Percentiles rank a stretch among this genome's conserved stretches.
These are phyloP conservation scores for Daedaleopsis sinensis DNA, from an alignment of 768 basidiomycete species.

Conservation along the genomic window DNA sequence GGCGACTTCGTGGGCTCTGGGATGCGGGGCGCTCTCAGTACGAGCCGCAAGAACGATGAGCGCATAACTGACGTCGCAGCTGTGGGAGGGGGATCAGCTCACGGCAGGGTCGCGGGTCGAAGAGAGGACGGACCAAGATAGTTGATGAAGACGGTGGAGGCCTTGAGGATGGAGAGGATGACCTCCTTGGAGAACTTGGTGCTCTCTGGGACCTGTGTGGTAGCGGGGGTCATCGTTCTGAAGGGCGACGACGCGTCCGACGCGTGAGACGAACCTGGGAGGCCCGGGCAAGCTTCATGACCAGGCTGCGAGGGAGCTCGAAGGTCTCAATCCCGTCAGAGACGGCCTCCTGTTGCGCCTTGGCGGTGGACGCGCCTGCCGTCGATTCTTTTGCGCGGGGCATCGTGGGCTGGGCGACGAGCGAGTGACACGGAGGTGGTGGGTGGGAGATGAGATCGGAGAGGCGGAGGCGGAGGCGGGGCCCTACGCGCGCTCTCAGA, in stretches of 20 bases:
- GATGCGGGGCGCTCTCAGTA: not conserved
- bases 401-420: constrained; percentile 42
- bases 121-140: constrained; percentile 71
- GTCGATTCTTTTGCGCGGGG: constrained; percentile 64
- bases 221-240: not conserved
- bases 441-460: not conserved
- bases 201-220: constrained; percentile 75
- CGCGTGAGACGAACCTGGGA: constrained; percentile 59
- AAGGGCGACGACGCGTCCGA: not conserved
- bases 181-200: constrained; percentile 91
- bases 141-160: constrained; percentile 94
- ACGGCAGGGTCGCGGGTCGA: not conserved
- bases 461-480: not conserved
- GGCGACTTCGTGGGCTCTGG: constrained; percentile 87
- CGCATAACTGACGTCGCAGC: constrained; percentile 46
- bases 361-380: constrained; percentile 61
- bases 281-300: constrained; percentile 79
- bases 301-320: constrained; percentile 82
- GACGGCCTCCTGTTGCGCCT: constrained; percentile 78
- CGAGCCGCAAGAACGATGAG: too few relatives aligned
- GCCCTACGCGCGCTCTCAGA: not conserved
- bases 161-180: constrained; percentile 80
- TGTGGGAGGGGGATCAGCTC: constrained; percentile 25
- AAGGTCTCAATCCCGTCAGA: constrained; percentile 89
- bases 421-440: not conserved